Evolutionary conservation across 2,329 filamentous ascomycete species (phyloP).

Genomic region (Arthrocladium fulminans): DNA sequence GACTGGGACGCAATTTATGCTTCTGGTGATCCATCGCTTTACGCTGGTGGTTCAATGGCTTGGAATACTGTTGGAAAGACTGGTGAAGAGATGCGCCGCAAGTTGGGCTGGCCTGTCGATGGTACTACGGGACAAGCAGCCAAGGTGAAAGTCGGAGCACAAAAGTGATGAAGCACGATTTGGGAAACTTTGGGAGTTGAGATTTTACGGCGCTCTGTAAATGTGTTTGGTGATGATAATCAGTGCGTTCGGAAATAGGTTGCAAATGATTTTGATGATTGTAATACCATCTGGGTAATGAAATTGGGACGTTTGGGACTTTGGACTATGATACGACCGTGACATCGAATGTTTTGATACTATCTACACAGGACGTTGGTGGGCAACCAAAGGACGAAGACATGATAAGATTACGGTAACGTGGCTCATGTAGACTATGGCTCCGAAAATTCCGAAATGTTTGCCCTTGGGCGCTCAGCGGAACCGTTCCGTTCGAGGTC

Average conservation of each 20-base stretch:
- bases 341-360: background rate
- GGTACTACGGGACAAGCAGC: background rate
- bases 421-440: too few species aligned
- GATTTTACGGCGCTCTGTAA: too few species aligned
- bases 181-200: background rate
- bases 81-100: constrained; percentile 5
- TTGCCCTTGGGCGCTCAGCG: too few species aligned
- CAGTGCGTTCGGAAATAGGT: too few species aligned
- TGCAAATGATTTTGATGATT: background rate
- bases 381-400: too few species aligned
- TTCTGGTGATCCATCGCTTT: background rate
- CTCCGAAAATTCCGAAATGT: too few species aligned
- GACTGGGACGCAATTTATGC: background rate
- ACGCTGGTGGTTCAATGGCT: background rate
- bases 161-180: background rate
- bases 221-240: too few species aligned
- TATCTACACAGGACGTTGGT: too few species aligned
- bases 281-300: background rate
- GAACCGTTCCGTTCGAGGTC: background rate
- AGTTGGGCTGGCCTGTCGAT: constrained; percentile 3
- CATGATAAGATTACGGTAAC: too few species aligned
- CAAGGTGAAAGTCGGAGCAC: background rate
- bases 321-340: too few species aligned
- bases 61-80: constrained; percentile 6
- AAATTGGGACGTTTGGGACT: background rate